Conservation (phyloP, 2,329 filamentous ascomycete species). For the Claviceps cyperi region DNA sequence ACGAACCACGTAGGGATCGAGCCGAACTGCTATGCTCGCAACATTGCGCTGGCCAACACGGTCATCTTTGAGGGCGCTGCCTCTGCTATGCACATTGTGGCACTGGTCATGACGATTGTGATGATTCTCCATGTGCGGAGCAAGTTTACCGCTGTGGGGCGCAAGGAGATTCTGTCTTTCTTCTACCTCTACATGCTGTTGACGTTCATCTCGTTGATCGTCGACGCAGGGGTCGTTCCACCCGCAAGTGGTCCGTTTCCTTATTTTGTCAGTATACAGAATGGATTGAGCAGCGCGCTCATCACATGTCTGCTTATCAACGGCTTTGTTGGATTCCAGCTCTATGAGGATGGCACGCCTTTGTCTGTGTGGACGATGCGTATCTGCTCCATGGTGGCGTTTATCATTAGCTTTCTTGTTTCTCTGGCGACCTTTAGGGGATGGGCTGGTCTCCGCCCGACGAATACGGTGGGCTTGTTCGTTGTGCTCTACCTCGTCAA, state of each 20-base stretch:
- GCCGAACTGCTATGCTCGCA: constrained; percentile 81
- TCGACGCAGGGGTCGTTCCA: constrained; percentile 86
- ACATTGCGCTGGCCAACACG: constrained; percentile 92
- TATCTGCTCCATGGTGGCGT: constrained; percentile 63
- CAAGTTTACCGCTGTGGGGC: constrained; percentile 92
- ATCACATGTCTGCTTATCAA: constrained; percentile 88
- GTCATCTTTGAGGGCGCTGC: constrained; percentile 94
- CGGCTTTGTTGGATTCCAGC: constrained; percentile 93
- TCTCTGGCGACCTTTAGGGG: constrained; percentile 84
- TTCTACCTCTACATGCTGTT: constrained; percentile 95
- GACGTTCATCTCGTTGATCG: constrained; percentile 73
- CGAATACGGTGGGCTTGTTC: constrained; percentile 79
- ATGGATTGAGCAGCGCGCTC: constrained; percentile 70
- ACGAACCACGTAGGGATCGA: constrained; percentile 63
- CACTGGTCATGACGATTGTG: constrained; percentile 81
- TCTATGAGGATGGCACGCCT: constrained; percentile 93
- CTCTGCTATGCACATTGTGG: constrained; percentile 81
- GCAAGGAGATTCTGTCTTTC: constrained; percentile 66
- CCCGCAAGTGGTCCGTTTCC: constrained; percentile 68
- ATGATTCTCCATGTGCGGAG: constrained; percentile 96
- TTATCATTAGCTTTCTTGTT: constrained; percentile 73
- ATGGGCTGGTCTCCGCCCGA: constrained; percentile 74
- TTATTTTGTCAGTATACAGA: constrained; percentile 83
- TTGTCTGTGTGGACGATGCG: constrained; percentile 89
- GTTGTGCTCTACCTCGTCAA: constrained; percentile 86